Evolutionary conservation across 257 asterid genomes (phyloP), one percentile per base, ranked within the genome.

Genomic region (Fraxinus americana): DNA sequence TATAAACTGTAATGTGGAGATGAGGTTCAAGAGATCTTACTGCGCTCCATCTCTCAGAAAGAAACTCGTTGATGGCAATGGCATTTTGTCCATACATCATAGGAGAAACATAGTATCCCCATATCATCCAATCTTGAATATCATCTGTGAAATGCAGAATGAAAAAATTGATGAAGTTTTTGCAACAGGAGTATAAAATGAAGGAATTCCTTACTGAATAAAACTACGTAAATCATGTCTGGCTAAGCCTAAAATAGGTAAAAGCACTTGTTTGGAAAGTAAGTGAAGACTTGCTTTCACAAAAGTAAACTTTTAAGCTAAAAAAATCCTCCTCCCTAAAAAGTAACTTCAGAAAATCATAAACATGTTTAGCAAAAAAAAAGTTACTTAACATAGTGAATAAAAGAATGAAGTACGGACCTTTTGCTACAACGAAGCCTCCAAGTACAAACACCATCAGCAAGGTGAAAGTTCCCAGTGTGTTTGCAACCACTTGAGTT

Each of bases 81-180:
- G 87, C 87, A 61, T 83, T 83, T 78, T 83, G 87, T 80, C 82
- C 87, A 27, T 83, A 83, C 17, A 77, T 54, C 87, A 83, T 83
- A n/a, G 87, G 87, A 25, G 87, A 83, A 19, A 68, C 8, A 59
- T 80, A 83, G 68, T 76, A 83, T 5, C 75, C 87, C 87, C 87
- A 83, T 73, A 16, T 73, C 69, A 83, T 83, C 87, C 84, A 83
- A 76, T 82, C 84, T 70, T 80, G 32, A 71, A 83, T 77, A 70
- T 83, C 84, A 77, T 83, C 84, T 83, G 75, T 29, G 65, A 17
- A 52, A 29, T 39, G 35, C 7, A 34, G 54, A 17, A 16, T 25
- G 29, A 32, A 35, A 17, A 10, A 13, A 27, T 29, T 17, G 34
- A 13, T 14, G 23, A 29, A 34, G 41, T 34, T 30, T 68, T 30